Conservation (phyloP, 2,329 filamentous ascomycete species). For the Colletotrichum tofieldiae region DNA sequence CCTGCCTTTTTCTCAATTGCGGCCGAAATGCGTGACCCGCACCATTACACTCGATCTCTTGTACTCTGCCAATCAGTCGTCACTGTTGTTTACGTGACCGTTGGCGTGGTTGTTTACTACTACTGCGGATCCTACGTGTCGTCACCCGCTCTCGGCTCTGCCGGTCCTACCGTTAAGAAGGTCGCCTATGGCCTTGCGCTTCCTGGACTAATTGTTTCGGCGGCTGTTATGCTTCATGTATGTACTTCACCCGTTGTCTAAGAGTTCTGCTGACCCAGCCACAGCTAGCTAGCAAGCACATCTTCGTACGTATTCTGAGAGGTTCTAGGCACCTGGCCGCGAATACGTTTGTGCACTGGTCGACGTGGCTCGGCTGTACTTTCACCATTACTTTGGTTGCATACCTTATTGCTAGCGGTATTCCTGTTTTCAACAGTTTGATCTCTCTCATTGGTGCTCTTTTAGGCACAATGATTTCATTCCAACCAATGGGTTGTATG, state of each 20-base stretch:
- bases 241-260: not conserved
- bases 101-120: conserved; percentile 60
- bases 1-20: conserved; percentile 53
- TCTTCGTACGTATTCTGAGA: conserved; percentile 51
- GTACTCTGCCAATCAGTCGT: conserved; percentile 48
- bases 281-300: conserved; percentile 47
- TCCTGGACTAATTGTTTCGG: conserved; percentile 49
- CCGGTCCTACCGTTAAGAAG: conserved; percentile 59
- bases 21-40: conserved; percentile 54
- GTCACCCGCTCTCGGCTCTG: conserved; percentile 63
- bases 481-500: conserved; percentile 50
- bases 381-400: conserved; percentile 42
- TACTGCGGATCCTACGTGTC: conserved; percentile 62
- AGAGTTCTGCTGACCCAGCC: not conserved
- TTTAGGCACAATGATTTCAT: conserved; percentile 50
- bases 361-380: conserved; percentile 49
- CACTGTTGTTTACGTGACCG: conserved; percentile 51
- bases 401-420: conserved; percentile 47
- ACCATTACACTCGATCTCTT: conserved; percentile 49
- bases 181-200: conserved; percentile 58
- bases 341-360: conserved; percentile 50
- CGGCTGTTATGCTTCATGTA: conserved; percentile 49
- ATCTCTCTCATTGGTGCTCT: conserved; percentile 51
- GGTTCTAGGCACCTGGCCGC: conserved; percentile 49
- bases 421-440: conserved; percentile 46